Conservation (phyloP, 495 filamentous ascomycete species). For the Neurospora sp. region DNA sequence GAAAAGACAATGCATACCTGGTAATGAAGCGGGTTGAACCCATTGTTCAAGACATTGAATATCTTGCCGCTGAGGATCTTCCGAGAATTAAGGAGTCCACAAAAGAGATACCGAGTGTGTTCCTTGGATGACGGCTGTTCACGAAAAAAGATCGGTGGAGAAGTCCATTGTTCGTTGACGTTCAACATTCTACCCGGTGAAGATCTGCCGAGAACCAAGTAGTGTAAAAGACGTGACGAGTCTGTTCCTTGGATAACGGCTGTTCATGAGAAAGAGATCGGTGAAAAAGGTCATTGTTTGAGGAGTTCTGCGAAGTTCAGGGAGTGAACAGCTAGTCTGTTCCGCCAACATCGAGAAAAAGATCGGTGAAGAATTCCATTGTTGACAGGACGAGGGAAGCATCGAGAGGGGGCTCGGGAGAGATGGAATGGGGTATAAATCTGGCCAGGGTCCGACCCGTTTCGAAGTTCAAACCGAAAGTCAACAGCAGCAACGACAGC, state of each 20-base stretch:
- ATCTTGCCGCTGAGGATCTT: not conserved
- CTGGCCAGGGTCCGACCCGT: not conserved
- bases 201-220: not conserved
- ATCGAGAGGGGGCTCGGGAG: not conserved
- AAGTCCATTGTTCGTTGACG: not conserved
- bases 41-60: not conserved
- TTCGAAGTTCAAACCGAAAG: not conserved
- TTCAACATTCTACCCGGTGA: too few species aligned
- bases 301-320: not conserved
- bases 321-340: not conserved
- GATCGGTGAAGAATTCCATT: not conserved
- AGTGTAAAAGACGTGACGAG: not conserved
- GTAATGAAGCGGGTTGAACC: not conserved
- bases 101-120: not conserved
- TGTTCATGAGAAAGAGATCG: not conserved
- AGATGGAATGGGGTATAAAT: not conserved
- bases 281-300: not conserved
- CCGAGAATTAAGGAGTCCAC: not conserved
- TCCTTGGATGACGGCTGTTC: not conserved
- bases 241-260: not conserved
- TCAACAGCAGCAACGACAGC: not conserved
- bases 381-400: not conserved
- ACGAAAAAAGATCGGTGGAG: not conserved
- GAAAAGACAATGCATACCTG: not conserved
- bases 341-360: not conserved